Base-by-base conservation (phyloP, 345 rosid genomes). In the Noccaea bulbosa region DNA sequence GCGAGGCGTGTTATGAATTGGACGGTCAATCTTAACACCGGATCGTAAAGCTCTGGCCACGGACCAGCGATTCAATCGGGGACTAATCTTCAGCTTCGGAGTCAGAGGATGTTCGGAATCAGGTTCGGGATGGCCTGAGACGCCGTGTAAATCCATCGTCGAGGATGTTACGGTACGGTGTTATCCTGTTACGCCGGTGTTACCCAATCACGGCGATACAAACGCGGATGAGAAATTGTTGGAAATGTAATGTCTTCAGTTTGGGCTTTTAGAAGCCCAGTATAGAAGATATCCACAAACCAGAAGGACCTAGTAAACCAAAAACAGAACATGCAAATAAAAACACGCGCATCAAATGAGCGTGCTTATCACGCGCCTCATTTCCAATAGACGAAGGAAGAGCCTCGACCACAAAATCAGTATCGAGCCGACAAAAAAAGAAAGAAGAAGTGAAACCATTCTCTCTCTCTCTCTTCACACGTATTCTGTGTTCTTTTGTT, bases 41-140 rank as follows among this genome's bases (percentile, higher is more conserved):
- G 96, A 83, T 15, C 96, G 84, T 33, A 92, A 35, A 12, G 95
- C 71, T 9, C 98, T 91, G 20, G 87, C 92, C 79, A 79, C 81
- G 56, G 92, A 85, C 98, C 98, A 92, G 37, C 96, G 90, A 74
- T 84, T 86, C 76, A 92, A 82, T 80, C 85, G 88, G 20, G 88
- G 39, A 63, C 96, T 92, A 53, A 77, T 81, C 73, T 84, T 89
- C 35, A 50, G 70, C 73, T 79, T 86, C 74, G 63, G 64, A 12
- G 30, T 67, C 20, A 33, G 32, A 58, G 64, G 32, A 27, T 27
- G 30, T 22, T 38, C 77, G 51, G 77, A 34, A 15, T 34, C 27
- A 57, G 77, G 56, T 16, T 65, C 66, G 38, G 69, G 64, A 20
- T 47, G 12, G 53, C 84, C 55, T 9, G 83, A 8, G 54, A 15